These are phyloP conservation scores for Colletotrichum falcatum DNA, from an alignment of 2,329 filamentous ascomycete genomes.

Conservation along the genomic window DNA sequence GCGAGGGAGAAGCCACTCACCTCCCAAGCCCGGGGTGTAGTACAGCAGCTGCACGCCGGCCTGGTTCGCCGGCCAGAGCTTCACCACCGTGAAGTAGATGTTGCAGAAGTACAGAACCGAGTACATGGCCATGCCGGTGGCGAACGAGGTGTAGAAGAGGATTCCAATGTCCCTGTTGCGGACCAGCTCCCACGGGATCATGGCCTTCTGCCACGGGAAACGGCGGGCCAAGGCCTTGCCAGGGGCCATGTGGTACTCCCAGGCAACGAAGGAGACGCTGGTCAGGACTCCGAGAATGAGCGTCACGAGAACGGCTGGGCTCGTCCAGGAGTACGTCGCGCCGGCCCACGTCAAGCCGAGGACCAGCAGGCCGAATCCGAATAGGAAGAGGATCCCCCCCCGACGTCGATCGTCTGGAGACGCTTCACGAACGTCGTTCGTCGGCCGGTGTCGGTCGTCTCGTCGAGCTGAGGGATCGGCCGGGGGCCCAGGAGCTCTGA, in stretches of 20 bases:
- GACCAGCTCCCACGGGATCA: constrained; percentile 73
- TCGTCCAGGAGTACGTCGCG: constrained; percentile 63
- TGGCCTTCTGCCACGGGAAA: constrained; percentile 68
- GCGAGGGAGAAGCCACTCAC: constrained; percentile 49
- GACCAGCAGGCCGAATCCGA: constrained; percentile 65
- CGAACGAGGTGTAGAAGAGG: constrained; percentile 72
- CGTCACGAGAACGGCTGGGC: constrained; percentile 61
- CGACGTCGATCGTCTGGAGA: constrained; percentile 66
- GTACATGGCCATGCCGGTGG: constrained; percentile 66
- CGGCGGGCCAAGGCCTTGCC: constrained; percentile 58
- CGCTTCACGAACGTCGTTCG: constrained; percentile 55
- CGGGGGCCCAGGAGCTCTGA: constrained; percentile 68
- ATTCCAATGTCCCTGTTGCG: constrained; percentile 68
- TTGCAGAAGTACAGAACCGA: constrained; percentile 75
- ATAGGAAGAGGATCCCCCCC: constrained; percentile 68
- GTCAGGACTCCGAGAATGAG: constrained; percentile 59
- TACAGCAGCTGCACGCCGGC: constrained; percentile 70
- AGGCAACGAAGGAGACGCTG: constrained; percentile 57
- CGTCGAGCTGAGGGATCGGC: constrained; percentile 58
- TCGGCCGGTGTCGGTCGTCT: constrained; percentile 50
- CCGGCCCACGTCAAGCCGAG: constrained; percentile 69
- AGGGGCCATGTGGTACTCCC: constrained; percentile 67
- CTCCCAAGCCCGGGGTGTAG: constrained; percentile 72
- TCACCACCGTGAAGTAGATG: constrained; percentile 74
- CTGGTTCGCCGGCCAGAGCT: constrained; percentile 54